Conservation (phyloP, 371 early-diverging fungal genomes). For the Syncephalastrum sp. region DNA sequence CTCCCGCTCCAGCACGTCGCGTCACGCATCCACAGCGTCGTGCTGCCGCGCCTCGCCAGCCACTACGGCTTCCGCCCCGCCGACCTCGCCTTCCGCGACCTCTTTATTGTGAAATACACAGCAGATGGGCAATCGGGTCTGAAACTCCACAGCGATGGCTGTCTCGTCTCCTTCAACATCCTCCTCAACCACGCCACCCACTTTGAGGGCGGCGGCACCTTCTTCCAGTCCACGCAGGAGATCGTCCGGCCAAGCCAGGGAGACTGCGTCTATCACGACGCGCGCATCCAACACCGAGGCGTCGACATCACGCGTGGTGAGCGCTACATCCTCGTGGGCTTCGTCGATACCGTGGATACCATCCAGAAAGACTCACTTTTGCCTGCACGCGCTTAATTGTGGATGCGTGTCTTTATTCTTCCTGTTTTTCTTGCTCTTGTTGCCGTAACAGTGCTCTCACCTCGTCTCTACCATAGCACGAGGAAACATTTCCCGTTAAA, state of each 20-base stretch:
- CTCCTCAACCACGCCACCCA: conserved; percentile 49
- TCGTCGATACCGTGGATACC: conserved; percentile 56
- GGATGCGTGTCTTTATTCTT: neutral
- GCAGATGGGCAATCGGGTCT: conserved; percentile 47
- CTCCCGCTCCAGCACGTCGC: conserved; percentile 12
- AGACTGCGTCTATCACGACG: conserved; percentile 54
- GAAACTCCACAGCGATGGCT: conserved; percentile 57
- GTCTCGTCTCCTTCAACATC: conserved; percentile 56
- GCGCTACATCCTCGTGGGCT: conserved; percentile 54
- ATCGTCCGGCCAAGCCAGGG: conserved; percentile 39
- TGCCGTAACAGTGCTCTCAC: too few relatives aligned
- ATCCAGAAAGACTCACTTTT: conserved; percentile 24
- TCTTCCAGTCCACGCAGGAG: conserved; percentile 32
- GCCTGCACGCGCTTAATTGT: neutral
- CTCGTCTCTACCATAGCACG: too few relatives aligned
- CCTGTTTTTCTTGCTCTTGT: too few relatives aligned
- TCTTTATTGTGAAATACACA: conserved; percentile 55
- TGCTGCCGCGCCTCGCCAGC: conserved; percentile 22
- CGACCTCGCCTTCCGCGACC: conserved; percentile 54
- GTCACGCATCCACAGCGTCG: conserved; percentile 20
- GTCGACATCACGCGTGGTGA: conserved; percentile 44
- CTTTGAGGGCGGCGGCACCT: conserved; percentile 66
- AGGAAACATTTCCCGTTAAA: too few relatives aligned
- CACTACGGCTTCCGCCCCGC: conserved; percentile 35
- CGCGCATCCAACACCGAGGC: conserved; percentile 49